Percentiles rank a stretch among this genome's conserved stretches.
Evolutionary conservation across 2,329 filamentous ascomycete species (phyloP).

Genomic region (Hypoxylon sp.): DNA sequence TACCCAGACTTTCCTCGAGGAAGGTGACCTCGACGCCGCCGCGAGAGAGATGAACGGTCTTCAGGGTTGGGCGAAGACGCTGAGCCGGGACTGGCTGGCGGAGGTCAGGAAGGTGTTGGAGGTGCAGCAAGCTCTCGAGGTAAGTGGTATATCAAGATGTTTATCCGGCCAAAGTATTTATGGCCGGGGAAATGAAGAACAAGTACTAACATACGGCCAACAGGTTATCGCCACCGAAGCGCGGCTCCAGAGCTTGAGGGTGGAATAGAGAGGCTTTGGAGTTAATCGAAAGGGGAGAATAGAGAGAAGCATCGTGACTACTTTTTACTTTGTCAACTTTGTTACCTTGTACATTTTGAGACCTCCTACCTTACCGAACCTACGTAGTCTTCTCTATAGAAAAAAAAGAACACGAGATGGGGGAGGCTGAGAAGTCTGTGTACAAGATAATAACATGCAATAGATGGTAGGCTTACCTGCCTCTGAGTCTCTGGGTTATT

Average conservation of each 20-base stretch:
- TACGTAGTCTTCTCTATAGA: constrained; percentile 35
- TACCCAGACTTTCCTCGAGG: constrained; percentile 88
- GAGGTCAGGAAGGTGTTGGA: constrained; percentile 93
- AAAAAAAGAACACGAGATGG: constrained; percentile 26
- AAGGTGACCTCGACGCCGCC: constrained; percentile 89
- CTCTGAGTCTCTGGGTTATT: constrained; percentile 4
- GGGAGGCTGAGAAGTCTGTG: constrained; percentile 43
- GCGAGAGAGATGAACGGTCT: constrained; percentile 95
- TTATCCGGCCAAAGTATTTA: not conserved
- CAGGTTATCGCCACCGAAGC: constrained; percentile 45
- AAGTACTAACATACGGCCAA: constrained; percentile 18
- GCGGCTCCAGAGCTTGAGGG: constrained; percentile 42
- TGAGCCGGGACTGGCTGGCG: constrained; percentile 91
- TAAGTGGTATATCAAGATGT: constrained; percentile 49
- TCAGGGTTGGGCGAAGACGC: constrained; percentile 91
- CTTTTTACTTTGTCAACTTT: constrained; percentile 33
- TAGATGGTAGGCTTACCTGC: constrained; percentile 37
- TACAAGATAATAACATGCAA: constrained; percentile 46
- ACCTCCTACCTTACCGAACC: constrained; percentile 25
- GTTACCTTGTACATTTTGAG: constrained; percentile 37
- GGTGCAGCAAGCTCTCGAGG: constrained; percentile 94
- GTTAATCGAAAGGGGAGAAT: constrained; percentile 12
- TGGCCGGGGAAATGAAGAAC: not conserved
- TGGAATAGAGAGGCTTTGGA: constrained; percentile 34
- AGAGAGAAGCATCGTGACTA: constrained; percentile 27